Evolutionary conservation across 331 rosid genomes (phyloP).

Genomic region (Cydonia oblonga): DNA sequence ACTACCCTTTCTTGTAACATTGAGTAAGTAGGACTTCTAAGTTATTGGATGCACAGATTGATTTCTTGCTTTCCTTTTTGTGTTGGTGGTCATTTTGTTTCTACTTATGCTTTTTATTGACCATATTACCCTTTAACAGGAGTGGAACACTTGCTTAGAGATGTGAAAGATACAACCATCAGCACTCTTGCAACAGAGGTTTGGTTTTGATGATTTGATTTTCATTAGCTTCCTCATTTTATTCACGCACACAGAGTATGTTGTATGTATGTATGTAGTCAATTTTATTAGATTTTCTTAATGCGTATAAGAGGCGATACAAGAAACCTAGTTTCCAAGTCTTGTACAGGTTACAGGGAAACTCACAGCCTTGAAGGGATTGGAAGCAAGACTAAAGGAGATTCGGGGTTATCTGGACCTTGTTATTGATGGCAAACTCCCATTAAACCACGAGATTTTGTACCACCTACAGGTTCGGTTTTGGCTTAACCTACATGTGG

Average conservation of each 20-base stretch:
- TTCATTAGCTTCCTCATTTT: background rate
- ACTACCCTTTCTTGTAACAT: background rate
- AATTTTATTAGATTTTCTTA: background rate
- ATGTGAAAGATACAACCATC: slow-evolving; percentile 46
- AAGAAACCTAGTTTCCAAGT: background rate
- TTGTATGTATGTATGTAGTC: too few species aligned
- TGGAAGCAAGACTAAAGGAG: too few species aligned
- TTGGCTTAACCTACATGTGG: too few species aligned
- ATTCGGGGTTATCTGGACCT: too few species aligned
- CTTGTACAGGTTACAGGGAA: too few species aligned
- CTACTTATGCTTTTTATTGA: background rate
- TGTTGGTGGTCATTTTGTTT: background rate
- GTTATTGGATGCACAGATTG: background rate
- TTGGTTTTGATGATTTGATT: background rate
- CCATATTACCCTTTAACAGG: slow-evolving; percentile 17
- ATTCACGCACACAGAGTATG: too few species aligned
- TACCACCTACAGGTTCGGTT: too few species aligned
- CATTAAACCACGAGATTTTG: slow-evolving; percentile 25
- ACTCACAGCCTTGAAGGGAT: too few species aligned
- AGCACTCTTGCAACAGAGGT: slow-evolving; percentile 55
- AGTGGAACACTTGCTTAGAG: slow-evolving; percentile 52
- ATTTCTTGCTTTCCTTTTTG: background rate
- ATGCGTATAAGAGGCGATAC: too few species aligned
- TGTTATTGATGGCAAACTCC: slow-evolving; percentile 6
- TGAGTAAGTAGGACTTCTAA: background rate